Base-by-base conservation (phyloP, 345 rosid species). In the Gossypium bickii region DNA sequence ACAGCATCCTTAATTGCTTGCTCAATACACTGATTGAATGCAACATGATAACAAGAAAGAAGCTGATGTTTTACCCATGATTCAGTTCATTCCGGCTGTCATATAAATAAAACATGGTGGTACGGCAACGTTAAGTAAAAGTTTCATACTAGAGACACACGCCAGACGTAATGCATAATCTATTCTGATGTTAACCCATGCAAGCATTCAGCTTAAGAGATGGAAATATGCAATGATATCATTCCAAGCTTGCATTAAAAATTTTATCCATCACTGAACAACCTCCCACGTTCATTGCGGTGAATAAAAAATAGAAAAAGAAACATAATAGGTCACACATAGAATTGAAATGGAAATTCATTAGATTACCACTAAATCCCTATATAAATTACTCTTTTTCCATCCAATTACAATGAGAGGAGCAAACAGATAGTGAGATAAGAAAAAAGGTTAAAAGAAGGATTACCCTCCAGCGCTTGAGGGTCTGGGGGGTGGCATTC, bases 391-490 rank as follows among this genome's bases (percentile, higher is more conserved):
- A 43, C 27, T 9, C 13, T 13, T 12, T 67, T 45, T 45, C 3
- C 7, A 34, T 47, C 15, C 71, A 47, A 43, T 65, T 43, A 7
- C 43, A 56, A 12, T 41, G 6, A 56, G 55, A 45, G 9, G 51
- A 25, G 20, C 10, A 68, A 24, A 9, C 8, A 20, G 55, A 51
- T 15, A 59, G 17, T 3, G 12, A 22, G 12, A 38, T 8, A 57
- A 51, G 55, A 18, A 56, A 48, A 34, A 34, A 52, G 18, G 29
- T 56, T 11, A 22, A 3, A 43, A 76, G 22, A 34, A 34, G 41
- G 44, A 25, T 58, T 86, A 93, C 98, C 92, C 98, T 84, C 98
- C 98, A 92, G 44, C 92, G 85, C 66, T 83, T 84, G 47, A 94
- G 94, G 41, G 87, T 84, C 77, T 87, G 85, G 47, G 65, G 72